Base-by-base conservation (phyloP, 352 stramenopile species). In the Globisporangium barbulae region DNA sequence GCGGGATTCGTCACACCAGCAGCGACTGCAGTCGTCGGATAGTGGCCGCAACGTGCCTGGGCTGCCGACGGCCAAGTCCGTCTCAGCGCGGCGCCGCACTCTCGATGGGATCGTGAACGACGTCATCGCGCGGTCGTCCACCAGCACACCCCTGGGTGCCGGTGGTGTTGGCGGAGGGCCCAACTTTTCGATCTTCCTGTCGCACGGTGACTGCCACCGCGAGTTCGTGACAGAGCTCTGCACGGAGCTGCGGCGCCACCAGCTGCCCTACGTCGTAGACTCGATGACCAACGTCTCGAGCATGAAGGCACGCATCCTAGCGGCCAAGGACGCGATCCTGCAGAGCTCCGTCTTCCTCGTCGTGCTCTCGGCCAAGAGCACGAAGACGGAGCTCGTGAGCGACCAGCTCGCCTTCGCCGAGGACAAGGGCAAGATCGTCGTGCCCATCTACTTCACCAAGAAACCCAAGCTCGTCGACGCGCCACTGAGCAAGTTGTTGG, bases 341-440 rank as follows among this genome's bases (percentile, higher is more conserved):
- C 77, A 89, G 48, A 82, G 83, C 64, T 70, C 74, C 1, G 69
- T 89, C 13, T 85, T 93, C 61, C 60, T 95, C 22, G 83, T 92
- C 30, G 76, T 95, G 39, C 68, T 93, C 12, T 93, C 86, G 21
- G 75, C 85, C 52, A 77, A 89, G 30, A 91, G 75, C 63, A 81
- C 84, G 53, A 86, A 89, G 68, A 92, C 79, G 6, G 85, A 94
- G 61, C 70, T 94, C 22, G 79, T 94, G 54, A 91, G 83, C 64
- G 83, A 92, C 65, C 83, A 94, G 68, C 64, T 92, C n/a, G 85
- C 81, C 19, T 94, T 91, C 58, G 85, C 83, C 2, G 83, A 92
- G 65, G 85, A 94, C 64, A 91, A 91, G 61, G 85, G 80, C 54
- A 91, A 91, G 71, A 69, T 68, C 30, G 86, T 93, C 68, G 78